Percentiles rank a stretch among this genome's conserved stretches.
These are phyloP conservation scores for Chaetomium globosum DNA, from an alignment of 2,329 filamentous ascomycete species.

Conservation along the genomic window DNA sequence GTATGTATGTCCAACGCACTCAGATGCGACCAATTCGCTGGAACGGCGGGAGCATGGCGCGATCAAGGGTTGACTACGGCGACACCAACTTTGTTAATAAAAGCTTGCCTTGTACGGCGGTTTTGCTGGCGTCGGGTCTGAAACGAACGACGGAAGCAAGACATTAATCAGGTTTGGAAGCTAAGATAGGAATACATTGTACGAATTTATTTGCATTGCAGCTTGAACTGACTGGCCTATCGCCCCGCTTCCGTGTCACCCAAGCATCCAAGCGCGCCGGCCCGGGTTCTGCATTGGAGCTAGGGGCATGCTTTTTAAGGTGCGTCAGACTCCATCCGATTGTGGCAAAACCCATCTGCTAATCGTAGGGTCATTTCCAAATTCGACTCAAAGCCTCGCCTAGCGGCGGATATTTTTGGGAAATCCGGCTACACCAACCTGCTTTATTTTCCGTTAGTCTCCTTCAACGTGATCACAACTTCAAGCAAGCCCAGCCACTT, in stretches of 20 bases:
- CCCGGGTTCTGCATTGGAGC: neutral
- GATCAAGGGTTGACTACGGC: neutral
- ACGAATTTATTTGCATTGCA: neutral
- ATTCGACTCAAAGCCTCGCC: neutral
- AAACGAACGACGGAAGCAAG: neutral
- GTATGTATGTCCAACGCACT: neutral
- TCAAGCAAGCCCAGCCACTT: neutral
- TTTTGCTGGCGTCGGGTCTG: neutral
- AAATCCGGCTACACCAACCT: neutral
- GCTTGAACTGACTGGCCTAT: neutral
- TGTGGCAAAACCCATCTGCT: neutral
- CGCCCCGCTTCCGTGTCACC: neutral
- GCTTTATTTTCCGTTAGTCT: neutral
- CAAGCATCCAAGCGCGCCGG: neutral
- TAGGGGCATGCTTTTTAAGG: neutral
- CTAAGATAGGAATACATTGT: neutral
- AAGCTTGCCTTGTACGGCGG: neutral
- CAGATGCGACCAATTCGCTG: conserved; percentile 3
- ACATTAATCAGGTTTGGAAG: neutral
- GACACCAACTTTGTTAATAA: neutral
- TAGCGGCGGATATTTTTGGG: neutral
- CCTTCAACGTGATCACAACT: neutral
- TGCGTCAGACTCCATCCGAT: neutral
- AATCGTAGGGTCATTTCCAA: neutral
- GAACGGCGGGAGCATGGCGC: neutral